Conservation (phyloP, 306 rosid genomes). For the Medicago ruthenica region DNA sequence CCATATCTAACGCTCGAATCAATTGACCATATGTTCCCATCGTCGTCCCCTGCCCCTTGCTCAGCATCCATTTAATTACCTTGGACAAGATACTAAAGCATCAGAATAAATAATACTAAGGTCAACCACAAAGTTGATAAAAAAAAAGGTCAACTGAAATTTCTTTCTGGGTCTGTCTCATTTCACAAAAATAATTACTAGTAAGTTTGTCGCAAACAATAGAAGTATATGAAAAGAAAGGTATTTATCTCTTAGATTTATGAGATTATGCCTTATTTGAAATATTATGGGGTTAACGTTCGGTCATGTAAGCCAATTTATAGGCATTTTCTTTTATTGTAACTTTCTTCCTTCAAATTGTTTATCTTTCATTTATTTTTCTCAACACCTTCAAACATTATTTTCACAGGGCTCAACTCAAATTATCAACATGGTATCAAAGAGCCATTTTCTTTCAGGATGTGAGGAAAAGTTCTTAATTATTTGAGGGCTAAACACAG, state of each 20-base stretch:
- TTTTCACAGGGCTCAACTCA: no score
- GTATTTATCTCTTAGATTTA: background rate
- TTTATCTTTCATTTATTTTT: no score
- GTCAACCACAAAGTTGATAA: background rate
- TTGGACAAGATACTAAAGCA: conserved; percentile 37
- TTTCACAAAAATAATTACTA: background rate
- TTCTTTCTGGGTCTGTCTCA: background rate
- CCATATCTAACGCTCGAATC: conserved; percentile 86
- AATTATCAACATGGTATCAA: no score
- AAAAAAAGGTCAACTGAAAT: conserved; percentile 6
- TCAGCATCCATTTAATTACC: conserved; percentile 97
- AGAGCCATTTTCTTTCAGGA: no score
- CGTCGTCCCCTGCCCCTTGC: conserved; percentile 95
- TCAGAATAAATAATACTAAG: conserved; percentile 27
- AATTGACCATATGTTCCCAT: conserved; percentile 83
- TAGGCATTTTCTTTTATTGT: no score
- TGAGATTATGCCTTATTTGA: background rate
- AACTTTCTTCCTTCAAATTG: no score
- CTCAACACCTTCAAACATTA: no score
- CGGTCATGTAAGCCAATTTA: no score
- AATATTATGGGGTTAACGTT: background rate
- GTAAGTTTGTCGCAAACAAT: conserved; percentile 5
- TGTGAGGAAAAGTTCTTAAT: no score
- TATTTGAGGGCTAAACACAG: no score
- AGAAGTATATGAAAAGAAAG: background rate